These are phyloP conservation scores for Sporothrix globosa DNA, from an alignment of 2,329 filamentous ascomycete species.

Conservation along the genomic window DNA sequence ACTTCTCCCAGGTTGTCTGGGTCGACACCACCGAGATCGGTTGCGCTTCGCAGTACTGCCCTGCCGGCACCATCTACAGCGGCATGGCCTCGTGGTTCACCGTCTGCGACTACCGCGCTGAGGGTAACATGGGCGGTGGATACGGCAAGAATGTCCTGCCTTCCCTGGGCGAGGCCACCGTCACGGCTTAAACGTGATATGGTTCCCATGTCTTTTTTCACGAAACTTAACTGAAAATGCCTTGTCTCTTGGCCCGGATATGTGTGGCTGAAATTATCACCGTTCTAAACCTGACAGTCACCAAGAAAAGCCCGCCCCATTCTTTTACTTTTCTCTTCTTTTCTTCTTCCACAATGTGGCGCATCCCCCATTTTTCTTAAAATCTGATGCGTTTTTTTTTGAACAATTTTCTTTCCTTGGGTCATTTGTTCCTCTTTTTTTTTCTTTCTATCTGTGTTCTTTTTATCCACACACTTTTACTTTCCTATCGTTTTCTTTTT, in stretches of 20 bases:
- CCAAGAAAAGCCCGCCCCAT: conserved; percentile 11
- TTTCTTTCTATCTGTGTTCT: conserved; percentile 21
- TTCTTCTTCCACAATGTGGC: not conserved
- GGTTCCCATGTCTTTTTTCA: not conserved
- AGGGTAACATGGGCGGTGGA: conserved; percentile 57
- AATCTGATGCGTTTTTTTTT: conserved; percentile 10
- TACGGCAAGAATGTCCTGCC: conserved; percentile 56
- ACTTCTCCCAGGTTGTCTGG: conserved; percentile 79
- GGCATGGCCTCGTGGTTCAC: conserved; percentile 68
- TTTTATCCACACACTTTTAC: conserved; percentile 24
- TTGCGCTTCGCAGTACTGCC: conserved; percentile 63
- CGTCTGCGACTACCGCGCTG: conserved; percentile 83
- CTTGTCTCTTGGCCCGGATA: conserved; percentile 22
- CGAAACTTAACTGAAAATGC: not conserved
- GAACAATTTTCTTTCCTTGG: conserved; percentile 26
- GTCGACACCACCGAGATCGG: conserved; percentile 63
- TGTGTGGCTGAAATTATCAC: conserved; percentile 24
- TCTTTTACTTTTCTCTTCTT: conserved; percentile 30
- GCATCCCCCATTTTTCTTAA: conserved; percentile 5
- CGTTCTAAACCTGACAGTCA: conserved; percentile 4
- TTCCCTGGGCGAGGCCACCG: conserved; percentile 45
- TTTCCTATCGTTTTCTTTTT: not conserved
- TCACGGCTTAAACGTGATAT: conserved; percentile 35
- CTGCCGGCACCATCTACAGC: conserved; percentile 51
- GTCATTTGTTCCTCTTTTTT: conserved; percentile 11